Conservation (phyloP, 2,329 filamentous ascomycete species). For the Ophiocordyceps australis region DNA sequence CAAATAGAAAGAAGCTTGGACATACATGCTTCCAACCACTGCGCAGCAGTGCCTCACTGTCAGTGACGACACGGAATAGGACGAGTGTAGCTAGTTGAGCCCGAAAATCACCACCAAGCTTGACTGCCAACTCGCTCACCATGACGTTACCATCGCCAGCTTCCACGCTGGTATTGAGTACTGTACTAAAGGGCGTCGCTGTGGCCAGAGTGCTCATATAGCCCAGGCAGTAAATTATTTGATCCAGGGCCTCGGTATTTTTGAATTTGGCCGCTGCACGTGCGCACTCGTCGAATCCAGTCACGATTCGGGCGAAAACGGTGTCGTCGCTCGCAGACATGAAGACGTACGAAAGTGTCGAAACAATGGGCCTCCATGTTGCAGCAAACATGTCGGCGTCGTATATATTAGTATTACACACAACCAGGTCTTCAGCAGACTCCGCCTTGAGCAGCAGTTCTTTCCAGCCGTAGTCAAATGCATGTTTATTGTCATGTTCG, state of each 20-base stretch:
- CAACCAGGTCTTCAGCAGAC: conserved; percentile 50
- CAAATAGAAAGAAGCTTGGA: conserved; percentile 4
- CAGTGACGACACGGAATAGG: conserved; percentile 80
- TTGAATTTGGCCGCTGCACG: conserved; percentile 76
- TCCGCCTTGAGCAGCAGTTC: conserved; percentile 78
- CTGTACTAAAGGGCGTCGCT: conserved; percentile 59
- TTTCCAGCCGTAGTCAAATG: conserved; percentile 95
- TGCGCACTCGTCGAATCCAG: conserved; percentile 90
- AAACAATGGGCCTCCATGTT: conserved; percentile 88
- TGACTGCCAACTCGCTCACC: conserved; percentile 95
- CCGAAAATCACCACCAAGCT: conserved; percentile 83
- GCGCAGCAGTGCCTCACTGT: conserved; percentile 60
- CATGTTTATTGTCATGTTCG: conserved; percentile 91
- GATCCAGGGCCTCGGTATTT: conserved; percentile 73
- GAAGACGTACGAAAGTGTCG: conserved; percentile 93
- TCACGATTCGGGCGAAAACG: conserved; percentile 83
- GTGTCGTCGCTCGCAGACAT: conserved; percentile 96
- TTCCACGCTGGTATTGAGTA: conserved; percentile 89
- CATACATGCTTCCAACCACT: conserved; percentile 65
- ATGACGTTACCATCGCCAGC: conserved; percentile 84
- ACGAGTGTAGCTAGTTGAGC: conserved; percentile 88
- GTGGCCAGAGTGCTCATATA: conserved; percentile 79
- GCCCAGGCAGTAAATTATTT: conserved; percentile 78
- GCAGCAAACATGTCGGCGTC: conserved; percentile 96
- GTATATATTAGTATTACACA: conserved; percentile 85